A percentile compares a stretch with the other conserved stretches of the same genome.
These are phyloP conservation scores for Megacollybia platyphylla DNA, from an alignment of 1,284 basidiomycete species.

Conservation along the genomic window DNA sequence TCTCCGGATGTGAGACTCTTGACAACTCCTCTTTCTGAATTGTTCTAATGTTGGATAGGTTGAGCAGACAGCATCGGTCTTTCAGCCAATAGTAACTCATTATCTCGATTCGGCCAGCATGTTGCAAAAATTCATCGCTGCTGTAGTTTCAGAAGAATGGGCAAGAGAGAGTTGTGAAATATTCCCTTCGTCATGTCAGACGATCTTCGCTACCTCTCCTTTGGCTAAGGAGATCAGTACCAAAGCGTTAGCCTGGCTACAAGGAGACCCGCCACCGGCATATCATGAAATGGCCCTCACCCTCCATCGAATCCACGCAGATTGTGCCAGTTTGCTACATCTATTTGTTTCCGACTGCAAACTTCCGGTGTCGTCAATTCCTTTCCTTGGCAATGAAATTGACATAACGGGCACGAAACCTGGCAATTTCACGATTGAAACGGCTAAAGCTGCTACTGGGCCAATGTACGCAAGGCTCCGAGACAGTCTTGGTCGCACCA, in stretches of 20 bases:
- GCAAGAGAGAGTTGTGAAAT: slow-evolving; percentile 42
- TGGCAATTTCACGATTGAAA: slow-evolving; percentile 72
- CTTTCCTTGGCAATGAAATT: slow-evolving; percentile 66
- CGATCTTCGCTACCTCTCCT: slow-evolving; percentile 41
- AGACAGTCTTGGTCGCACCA: slow-evolving; percentile 56
- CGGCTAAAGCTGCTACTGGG: slow-evolving; percentile 65
- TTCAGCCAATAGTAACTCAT: slow-evolving; percentile 60
- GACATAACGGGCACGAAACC: slow-evolving; percentile 58
- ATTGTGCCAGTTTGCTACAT: slow-evolving; percentile 72
- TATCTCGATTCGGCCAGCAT: slow-evolving; percentile 85
- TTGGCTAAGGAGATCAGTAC: slow-evolving; percentile 57
- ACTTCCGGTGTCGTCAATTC: slow-evolving; percentile 69
- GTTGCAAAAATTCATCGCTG: slow-evolving; percentile 80
- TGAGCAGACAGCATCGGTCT: slow-evolving; percentile 40
- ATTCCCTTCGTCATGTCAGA: slow-evolving; percentile 13
- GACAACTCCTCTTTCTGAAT: not conserved
- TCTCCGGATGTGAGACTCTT: slow-evolving; percentile 35
- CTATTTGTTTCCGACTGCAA: slow-evolving; percentile 82
- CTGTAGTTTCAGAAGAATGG: slow-evolving; percentile 90
- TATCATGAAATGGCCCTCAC: slow-evolving; percentile 90
- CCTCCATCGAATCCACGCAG: slow-evolving; percentile 69
- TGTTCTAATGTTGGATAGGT: slow-evolving; percentile 11
- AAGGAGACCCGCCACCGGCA: slow-evolving; percentile 61
- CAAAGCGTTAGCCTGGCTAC: slow-evolving; percentile 63
- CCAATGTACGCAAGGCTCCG: slow-evolving; percentile 67